phyloP scores from a whole-genome alignment of 1,284 basidiomycete genomes.

The Wallemia hederae region DNA sequence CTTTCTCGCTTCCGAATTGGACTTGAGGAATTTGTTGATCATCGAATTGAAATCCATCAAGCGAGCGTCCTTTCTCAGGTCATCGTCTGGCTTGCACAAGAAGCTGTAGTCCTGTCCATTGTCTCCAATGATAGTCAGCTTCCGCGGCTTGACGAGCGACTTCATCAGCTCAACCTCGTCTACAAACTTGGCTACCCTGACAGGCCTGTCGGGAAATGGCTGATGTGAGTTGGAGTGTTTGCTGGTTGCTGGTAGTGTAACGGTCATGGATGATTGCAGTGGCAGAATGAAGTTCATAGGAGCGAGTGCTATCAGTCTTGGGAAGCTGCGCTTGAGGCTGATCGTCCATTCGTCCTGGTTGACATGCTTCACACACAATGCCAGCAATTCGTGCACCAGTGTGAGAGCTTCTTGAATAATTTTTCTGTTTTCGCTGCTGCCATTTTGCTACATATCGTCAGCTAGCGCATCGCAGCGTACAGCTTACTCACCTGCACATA shows the following conservation, averaged over 20 bases:
- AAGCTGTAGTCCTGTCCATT: conserved; percentile 70
- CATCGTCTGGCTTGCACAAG: conserved; percentile 91
- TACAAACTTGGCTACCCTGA: conserved; percentile 40
- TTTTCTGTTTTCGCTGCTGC: conserved; percentile 18
- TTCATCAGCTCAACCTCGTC: conserved; percentile 77
- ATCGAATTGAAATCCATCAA: conserved; percentile 96
- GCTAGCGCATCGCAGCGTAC: not conserved
- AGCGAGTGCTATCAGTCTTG: conserved; percentile 27
- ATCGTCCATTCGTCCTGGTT: conserved; percentile 22
- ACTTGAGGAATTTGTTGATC: conserved; percentile 88
- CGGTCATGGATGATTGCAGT: conserved; percentile 71
- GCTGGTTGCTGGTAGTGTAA: conserved; percentile 45
- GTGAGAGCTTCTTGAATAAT: conserved; percentile 27
- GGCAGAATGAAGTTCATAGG: conserved; percentile 53
- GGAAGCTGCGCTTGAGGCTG: conserved; percentile 35
- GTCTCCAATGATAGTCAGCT: conserved; percentile 56
- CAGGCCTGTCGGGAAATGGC: conserved; percentile 50
- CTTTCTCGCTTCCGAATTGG: conserved; percentile 69
- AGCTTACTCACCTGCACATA: conserved; percentile 26
- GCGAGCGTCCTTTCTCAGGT: conserved; percentile 84
- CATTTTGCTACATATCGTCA: conserved; percentile 6
- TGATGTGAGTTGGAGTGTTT: conserved; percentile 33
- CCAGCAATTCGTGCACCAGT: conserved; percentile 39
- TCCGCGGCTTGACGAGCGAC: conserved; percentile 73
- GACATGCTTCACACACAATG: conserved; percentile 30